Conservation (phyloP, 2,329 filamentous ascomycete species). For the Annulohypoxylon truncatum region DNA sequence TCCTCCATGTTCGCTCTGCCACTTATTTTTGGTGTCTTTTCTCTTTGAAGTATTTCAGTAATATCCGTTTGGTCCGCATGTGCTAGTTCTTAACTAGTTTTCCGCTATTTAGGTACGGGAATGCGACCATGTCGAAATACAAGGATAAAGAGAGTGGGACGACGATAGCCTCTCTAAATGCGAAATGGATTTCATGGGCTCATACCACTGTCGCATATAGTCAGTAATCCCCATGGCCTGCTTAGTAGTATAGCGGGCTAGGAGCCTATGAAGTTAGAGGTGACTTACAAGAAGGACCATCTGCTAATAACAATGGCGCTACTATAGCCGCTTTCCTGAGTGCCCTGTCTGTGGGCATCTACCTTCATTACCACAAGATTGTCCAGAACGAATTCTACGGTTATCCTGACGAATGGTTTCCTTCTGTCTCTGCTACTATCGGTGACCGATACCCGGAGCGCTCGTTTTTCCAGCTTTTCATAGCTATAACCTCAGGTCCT, state of each 20-base stretch:
- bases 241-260: neutral
- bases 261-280: neutral
- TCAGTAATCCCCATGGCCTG: slow-evolving; percentile 55
- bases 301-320: slow-evolving; percentile 17
- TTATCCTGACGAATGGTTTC: slow-evolving; percentile 96
- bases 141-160: slow-evolving; percentile 74
- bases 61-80: slow-evolving; percentile 10
- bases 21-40: neutral
- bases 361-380: slow-evolving; percentile 94
- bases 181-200: slow-evolving; percentile 88
- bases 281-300: neutral
- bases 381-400: slow-evolving; percentile 97
- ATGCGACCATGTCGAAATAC: slow-evolving; percentile 54
- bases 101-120: neutral
- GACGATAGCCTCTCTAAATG: slow-evolving; percentile 75
- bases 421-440: slow-evolving; percentile 95
- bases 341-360: slow-evolving; percentile 82
- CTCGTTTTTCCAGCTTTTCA: slow-evolving; percentile 97
- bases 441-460: slow-evolving; percentile 97
- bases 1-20: neutral
- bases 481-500: slow-evolving; percentile 93
- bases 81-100: slow-evolving; percentile 1
- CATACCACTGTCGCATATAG: slow-evolving; percentile 88
- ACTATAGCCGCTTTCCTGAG: slow-evolving; percentile 81
- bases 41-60: slow-evolving; percentile 3